A percentile compares a stretch with the other conserved stretches of the same genome.
phyloP scores from a whole-genome alignment of 1,284 basidiomycete species.

The Cryptococcus amylolentus region DNA sequence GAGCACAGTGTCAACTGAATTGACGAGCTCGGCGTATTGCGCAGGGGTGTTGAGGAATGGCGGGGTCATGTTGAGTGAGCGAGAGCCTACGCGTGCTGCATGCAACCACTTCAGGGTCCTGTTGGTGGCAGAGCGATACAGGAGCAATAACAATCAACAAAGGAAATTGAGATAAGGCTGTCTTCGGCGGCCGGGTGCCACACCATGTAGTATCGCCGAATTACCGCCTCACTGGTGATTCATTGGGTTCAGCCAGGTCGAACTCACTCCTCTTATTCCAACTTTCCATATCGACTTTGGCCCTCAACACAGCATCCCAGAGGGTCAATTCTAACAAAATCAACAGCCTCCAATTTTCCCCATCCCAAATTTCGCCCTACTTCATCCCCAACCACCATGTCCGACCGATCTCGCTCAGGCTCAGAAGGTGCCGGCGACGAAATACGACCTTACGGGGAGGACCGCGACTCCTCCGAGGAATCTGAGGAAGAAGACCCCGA shows the following conservation, averaged over 20 bases:
- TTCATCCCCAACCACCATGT: constrained; percentile 32
- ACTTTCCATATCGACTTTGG: not conserved
- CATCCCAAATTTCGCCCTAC: not conserved
- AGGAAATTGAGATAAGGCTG: not conserved
- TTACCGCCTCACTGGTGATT: not conserved
- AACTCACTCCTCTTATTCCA: not conserved
- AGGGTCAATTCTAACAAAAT: not conserved
- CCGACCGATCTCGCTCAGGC: constrained; percentile 33
- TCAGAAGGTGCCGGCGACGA: constrained; percentile 50
- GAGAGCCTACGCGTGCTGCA: not conserved
- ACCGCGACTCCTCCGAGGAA: constrained; percentile 50
- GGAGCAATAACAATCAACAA: not conserved
- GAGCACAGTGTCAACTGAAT: constrained; percentile 85
- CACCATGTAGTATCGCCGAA: not conserved
- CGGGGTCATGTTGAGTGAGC: constrained; percentile 20
- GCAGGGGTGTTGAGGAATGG: constrained; percentile 34
- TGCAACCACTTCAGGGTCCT: not conserved
- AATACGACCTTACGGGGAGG: constrained; percentile 46
- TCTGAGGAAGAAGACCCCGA: constrained; percentile 49
- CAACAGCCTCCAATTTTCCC: not conserved
- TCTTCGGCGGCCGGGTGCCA: not conserved
- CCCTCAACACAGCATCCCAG: not conserved
- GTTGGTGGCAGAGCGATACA: not conserved
- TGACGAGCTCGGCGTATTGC: constrained; percentile 52
- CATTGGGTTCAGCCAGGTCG: not conserved